Percentiles rank a stretch among this genome's conserved stretches.
These are phyloP conservation scores for Fagopyrum esculentum DNA, from an alignment of 148 eudicot genomes.

Conservation along the genomic window DNA sequence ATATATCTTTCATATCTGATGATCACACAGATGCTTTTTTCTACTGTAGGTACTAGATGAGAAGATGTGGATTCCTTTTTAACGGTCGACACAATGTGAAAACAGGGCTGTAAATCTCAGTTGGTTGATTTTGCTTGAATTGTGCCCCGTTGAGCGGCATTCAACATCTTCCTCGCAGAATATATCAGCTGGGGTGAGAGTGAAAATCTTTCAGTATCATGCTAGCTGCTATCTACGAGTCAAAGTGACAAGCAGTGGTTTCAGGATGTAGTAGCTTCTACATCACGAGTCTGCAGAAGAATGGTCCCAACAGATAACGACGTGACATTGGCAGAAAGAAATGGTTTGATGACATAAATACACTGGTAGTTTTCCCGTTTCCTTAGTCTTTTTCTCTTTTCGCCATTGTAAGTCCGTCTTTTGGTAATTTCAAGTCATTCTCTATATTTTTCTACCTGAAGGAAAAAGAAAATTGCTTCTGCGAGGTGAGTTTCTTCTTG, in stretches of 20 bases:
- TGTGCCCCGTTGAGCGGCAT: not conserved
- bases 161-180: not conserved
- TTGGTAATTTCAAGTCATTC: constrained; percentile 3
- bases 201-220: not conserved
- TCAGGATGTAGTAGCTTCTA: constrained; percentile 2
- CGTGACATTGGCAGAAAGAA: not conserved
- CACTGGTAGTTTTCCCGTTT: not conserved
- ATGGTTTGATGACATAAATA: not conserved
- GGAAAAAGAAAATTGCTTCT: not conserved
- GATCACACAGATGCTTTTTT: not conserved
- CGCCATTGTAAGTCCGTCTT: not conserved
- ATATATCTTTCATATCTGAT: not conserved
- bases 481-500: not conserved
- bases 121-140: not conserved
- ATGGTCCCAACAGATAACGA: not conserved
- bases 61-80: not conserved
- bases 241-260: constrained; percentile 5
- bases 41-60: constrained; percentile 1
- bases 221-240: not conserved
- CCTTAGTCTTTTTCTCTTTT: not conserved
- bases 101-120: constrained; percentile 7
- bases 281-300: constrained; percentile 1
- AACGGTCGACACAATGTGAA: constrained; percentile 5
- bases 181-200: not conserved
- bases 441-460: not conserved